Evolutionary conservation across 176 grass and related monocot genomes (phyloP), one percentile per base, ranked within the genome.

Genomic region (Bolboschoenus planiculmis): DNA sequence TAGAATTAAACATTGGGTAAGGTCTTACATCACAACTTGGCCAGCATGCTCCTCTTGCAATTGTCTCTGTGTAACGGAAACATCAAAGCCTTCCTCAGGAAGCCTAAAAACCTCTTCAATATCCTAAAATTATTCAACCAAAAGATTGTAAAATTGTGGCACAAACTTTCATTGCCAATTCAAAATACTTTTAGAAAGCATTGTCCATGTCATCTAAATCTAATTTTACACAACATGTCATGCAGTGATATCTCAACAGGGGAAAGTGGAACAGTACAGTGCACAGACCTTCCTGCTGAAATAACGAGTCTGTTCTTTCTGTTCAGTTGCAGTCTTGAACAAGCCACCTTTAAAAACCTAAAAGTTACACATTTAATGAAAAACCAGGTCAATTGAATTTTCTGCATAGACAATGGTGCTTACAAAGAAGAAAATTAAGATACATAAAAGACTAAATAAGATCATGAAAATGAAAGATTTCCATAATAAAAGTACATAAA

Each of bases 231-330:
- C 9, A 48, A 43, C 7, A 29, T 53, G 16, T 39, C 46, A 53
- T 27, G 24, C 15, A 36, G 23, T 37, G 35, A 64, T 60, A 36
- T 54, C 21, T 54, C 14, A 84, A 84, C 53, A 54, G 4, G 42
- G 43, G 1, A 58, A 85, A 20, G 56, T 53, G 29, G 35, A 33
- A 18, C 72, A 56, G 10, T 20, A 13, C 71, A 81, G 5, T 24
- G 27, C 51, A 59, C 83, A 36, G 85, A 98, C 95, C 88, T 76
- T 94, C 80, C 89, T 85, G 82, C 89, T 93, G 88, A 98, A 98
- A 83, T 98, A 98, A 53, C 95, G 88, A 31, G 87, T 98, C 51
- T 94, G 95, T 81, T 95, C 89, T 88, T 94, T 97, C 24, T 98
- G 90, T 63, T 98, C 95, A 5, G 90, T 98, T 26, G 90, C 95